Conservation (phyloP, 495 filamentous ascomycete genomes). For the Hyaloscypha bicolor region DNA sequence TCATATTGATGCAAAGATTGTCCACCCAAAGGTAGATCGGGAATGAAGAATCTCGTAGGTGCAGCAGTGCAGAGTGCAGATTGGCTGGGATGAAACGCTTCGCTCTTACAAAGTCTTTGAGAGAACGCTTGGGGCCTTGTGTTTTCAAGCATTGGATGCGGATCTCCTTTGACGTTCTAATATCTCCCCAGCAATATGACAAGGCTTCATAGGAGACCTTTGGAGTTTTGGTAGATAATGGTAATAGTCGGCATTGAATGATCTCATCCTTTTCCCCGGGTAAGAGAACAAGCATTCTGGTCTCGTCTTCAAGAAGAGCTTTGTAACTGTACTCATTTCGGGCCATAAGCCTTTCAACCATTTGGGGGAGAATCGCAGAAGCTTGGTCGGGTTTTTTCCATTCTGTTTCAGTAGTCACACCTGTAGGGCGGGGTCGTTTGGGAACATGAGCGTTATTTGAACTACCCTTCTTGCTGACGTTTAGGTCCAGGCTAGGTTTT, state of each 20-base stretch:
- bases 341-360: not conserved
- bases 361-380: not conserved
- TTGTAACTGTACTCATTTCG: not conserved
- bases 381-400: not conserved
- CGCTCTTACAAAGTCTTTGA: not conserved
- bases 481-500: not conserved
- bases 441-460: not conserved
- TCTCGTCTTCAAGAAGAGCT: not conserved
- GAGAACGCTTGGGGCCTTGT: not conserved
- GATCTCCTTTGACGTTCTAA: not conserved
- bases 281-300: not conserved
- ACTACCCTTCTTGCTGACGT: not conserved
- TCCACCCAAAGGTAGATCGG: conserved; percentile 8
- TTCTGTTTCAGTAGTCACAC: not conserved
- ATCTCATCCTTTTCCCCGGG: not conserved
- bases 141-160: not conserved
- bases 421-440: not conserved
- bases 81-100: not conserved
- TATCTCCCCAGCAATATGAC: conserved; percentile 1
- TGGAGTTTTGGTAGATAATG: not conserved
- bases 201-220: conserved; percentile 2
- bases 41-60: not conserved
- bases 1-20: conserved; percentile 1
- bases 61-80: not conserved
- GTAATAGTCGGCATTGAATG: conserved; percentile 1